Base-by-base conservation (phyloP, 192 early-diverging fungal genomes). In the Allomyces macrogynus region DNA sequence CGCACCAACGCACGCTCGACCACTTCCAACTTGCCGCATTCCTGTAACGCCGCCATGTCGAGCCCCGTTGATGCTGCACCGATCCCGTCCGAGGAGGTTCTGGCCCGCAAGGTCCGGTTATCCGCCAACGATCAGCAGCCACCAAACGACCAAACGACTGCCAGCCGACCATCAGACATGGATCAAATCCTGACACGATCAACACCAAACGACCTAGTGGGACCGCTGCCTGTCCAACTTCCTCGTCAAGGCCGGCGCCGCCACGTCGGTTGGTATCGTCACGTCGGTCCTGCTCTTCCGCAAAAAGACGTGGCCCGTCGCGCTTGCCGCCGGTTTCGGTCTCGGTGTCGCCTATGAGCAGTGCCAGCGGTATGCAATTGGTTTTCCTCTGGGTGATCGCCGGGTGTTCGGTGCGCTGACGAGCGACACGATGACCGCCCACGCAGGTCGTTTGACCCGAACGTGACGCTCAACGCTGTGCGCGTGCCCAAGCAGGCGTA, bases 261-360 rank as follows among this genome's bases (percentile, higher is more conserved):
- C 89, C 64, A 72, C 90, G 65, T 84, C 84, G 69, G 85, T 87
- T 62, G 91, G 91, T 69, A 81, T 93, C 67, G 88, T 89, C n/a
- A 81, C 86, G 27, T 90, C 89, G 23, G 89, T 87, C 49, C 75
- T 93, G 24, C 68, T 93, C 68, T 93, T 93, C 78, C 84, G 82
- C 76, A 84, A 89, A 86, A 79, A 73, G 86, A 82, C 79, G 62
- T 93, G 89, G 89, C 90, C 90, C 49, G 86, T 93, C 68, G 85
- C 88, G 62, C 77, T 90, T 61, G 78, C 85, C 11, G 87, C 86
- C 27, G 90, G 90, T 24, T 84, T 86, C 61, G 90, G 89, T 40
- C 77, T 89, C 27, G 90, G 90, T 63, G 81, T 86, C 18, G 84
- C 90, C 26, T 86, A 89, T 67, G 85, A 86, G 32, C 84, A 93